These are phyloP conservation scores for Monosporascus cannonballus DNA, from an alignment of 2,329 filamentous ascomycete genomes.

Conservation along the genomic window DNA sequence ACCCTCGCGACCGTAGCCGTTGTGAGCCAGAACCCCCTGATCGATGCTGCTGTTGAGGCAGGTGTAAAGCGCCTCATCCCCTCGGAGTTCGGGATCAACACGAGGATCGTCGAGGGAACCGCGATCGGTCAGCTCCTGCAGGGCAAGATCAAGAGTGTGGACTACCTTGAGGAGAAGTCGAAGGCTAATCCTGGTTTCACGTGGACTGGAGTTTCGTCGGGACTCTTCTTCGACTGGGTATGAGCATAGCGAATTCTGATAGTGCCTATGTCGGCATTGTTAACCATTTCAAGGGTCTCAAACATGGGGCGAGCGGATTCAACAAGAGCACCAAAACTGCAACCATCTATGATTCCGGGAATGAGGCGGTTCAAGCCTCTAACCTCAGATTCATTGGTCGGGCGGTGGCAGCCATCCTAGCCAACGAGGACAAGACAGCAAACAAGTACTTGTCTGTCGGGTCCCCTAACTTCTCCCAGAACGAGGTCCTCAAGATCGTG, in stretches of 20 bases:
- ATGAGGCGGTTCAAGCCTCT: conserved; percentile 43
- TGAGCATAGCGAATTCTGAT: background rate
- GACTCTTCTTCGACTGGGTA: conserved; percentile 58
- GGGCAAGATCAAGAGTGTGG: conserved; percentile 28
- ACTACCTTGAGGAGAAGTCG: conserved; percentile 45
- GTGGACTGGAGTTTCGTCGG: conserved; percentile 55
- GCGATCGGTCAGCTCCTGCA: conserved; percentile 19
- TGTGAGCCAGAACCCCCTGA: conserved; percentile 43
- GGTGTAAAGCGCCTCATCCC: conserved; percentile 53
- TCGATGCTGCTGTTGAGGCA: conserved; percentile 49
- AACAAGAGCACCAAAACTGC: conserved; percentile 42
- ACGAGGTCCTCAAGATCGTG: conserved; percentile 45
- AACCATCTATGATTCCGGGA: conserved; percentile 51
- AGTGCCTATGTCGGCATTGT: background rate
- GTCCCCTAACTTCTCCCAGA: conserved; percentile 52
- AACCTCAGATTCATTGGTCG: conserved; percentile 46
- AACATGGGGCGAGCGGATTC: conserved; percentile 44
- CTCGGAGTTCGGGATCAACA: conserved; percentile 42
- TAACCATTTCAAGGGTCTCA: conserved; percentile 33
- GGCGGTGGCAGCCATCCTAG: conserved; percentile 45
- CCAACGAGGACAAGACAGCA: conserved; percentile 41
- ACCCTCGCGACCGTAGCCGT: conserved; percentile 34
- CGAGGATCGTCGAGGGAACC: conserved; percentile 16
- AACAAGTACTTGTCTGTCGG: conserved; percentile 55
- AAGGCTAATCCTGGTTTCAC: conserved; percentile 40